phyloP scores from a whole-genome alignment of 176 grass and related monocot species.

The Avena sativa region DNA sequence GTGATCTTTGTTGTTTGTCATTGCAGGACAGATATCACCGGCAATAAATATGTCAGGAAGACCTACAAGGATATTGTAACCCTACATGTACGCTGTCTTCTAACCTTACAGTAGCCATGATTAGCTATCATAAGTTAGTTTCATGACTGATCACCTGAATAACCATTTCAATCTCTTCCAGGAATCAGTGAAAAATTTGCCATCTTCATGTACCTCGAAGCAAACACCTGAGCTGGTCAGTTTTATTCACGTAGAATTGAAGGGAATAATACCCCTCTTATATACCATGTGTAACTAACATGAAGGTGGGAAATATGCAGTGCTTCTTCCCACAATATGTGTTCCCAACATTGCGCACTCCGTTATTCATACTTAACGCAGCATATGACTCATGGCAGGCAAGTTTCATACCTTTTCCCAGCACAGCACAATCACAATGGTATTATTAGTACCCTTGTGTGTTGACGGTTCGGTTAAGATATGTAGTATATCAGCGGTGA shows the following conservation, averaged over 20 bases:
- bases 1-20: slow-evolving; percentile 17
- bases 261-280: not conserved
- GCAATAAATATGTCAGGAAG: slow-evolving; percentile 50
- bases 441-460: not conserved
- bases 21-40: slow-evolving; percentile 70
- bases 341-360: slow-evolving; percentile 59
- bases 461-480: not conserved
- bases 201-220: slow-evolving; percentile 63
- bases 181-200: slow-evolving; percentile 61
- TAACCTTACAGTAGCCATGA: slow-evolving; percentile 1
- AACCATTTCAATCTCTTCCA: slow-evolving; percentile 36
- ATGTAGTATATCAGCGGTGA: not conserved
- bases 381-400: slow-evolving; percentile 91
- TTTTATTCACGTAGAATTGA: slow-evolving; percentile 33
- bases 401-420: slow-evolving; percentile 40
- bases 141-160: not conserved
- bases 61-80: slow-evolving; percentile 50
- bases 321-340: slow-evolving; percentile 90
- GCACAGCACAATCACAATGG: not conserved
- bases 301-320: slow-evolving; percentile 49
- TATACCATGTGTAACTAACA: slow-evolving; percentile 34
- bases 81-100: slow-evolving; percentile 61
- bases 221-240: slow-evolving; percentile 54
- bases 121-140: too few relatives aligned
- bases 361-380: slow-evolving; percentile 81